Evolutionary conservation across 164 flowering plant genomes (phyloP), one percentile per base, ranked within the genome.

Genomic region (Magnolia sinica): DNA sequence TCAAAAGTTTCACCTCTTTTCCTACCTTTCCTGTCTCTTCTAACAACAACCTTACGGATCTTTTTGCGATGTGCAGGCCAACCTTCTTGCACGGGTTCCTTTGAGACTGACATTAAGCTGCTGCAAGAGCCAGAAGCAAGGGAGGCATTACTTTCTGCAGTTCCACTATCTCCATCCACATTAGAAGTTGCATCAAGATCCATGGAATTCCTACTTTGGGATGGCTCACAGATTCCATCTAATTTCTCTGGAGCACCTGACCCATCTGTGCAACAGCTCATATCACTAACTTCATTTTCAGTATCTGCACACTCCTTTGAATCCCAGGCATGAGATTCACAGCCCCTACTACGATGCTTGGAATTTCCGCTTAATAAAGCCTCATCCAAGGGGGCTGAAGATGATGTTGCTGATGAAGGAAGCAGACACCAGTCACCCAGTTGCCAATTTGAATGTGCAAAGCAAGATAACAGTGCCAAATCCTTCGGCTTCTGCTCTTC

Each of bases 391-490:
- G 81, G 14, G 71, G 61, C 71, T n/a, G 83, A 80, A 22, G 90
- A 81, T 50, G 86, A 76, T 68, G 27, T 63, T 27, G 66, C 31
- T 59, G 76, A 50, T 66, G 90, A 76, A 19, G 95, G 94, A 77
- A 90, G 88, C 75, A 91, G 88, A 85, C 99, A 94, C 96, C 98
- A 91, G 79, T 96, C 98, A 86, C 98, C 95, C 18, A 94, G 84
- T 81, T 93, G 95, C 99, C 99, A 96, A 83, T 86, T 94, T 75
- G 98, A 90, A 90, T 96, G 91, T 29, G 90, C 58, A 82, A 92
- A 93, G 85, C 95, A 93, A 78, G 98, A 88, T 82, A 96, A 74
- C 22, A 89, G 83, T 76, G 87, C 94, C 69, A 96, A 80, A 78
- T 91, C 84, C 81, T 89, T 91, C 2, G 98, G 97, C 76, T 79